phyloP scores from a whole-genome alignment of 169 alveolate species.

The Plasmodium vivax region DNA sequence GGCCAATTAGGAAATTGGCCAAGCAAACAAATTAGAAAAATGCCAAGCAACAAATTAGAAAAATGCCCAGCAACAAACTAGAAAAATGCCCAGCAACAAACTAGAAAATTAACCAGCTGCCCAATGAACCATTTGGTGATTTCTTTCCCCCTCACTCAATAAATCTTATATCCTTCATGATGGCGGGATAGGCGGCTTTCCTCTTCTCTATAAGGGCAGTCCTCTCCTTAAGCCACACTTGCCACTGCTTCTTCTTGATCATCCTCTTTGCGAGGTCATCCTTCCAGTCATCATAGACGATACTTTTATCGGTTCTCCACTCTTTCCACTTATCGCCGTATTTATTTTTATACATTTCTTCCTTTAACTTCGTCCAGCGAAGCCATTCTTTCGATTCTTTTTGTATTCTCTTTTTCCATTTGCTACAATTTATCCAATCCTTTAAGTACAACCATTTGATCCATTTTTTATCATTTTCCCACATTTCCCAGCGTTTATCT shows the following conservation, averaged over 20 bases:
- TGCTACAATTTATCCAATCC: not conserved
- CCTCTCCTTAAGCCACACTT: constrained; percentile 6
- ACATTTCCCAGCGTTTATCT: not conserved
- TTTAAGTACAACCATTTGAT: not conserved
- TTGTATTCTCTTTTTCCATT: not conserved
- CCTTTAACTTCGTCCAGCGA: not conserved
- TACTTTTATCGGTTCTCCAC: not conserved
- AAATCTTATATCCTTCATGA: not conserved
- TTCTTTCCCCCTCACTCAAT: not conserved
- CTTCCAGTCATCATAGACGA: not conserved
- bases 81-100: too few relatives aligned
- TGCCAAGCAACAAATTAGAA: too few relatives aligned
- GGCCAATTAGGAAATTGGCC: too few relatives aligned
- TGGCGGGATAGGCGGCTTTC: not conserved
- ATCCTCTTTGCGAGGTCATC: not conserved
- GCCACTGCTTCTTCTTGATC: not conserved
- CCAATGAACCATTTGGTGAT: too few relatives aligned
- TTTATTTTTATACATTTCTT: not conserved
- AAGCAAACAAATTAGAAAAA: too few relatives aligned
- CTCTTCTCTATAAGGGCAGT: not conserved
- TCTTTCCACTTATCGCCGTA: not conserved
- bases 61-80: too few relatives aligned
- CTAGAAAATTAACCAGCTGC: too few relatives aligned
- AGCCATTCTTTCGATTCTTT: constrained; percentile 1
- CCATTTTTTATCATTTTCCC: not conserved